Evolutionary conservation across 2,329 filamentous ascomycete species (phyloP).

Genomic region (Pseudogymnoascus sp.): DNA sequence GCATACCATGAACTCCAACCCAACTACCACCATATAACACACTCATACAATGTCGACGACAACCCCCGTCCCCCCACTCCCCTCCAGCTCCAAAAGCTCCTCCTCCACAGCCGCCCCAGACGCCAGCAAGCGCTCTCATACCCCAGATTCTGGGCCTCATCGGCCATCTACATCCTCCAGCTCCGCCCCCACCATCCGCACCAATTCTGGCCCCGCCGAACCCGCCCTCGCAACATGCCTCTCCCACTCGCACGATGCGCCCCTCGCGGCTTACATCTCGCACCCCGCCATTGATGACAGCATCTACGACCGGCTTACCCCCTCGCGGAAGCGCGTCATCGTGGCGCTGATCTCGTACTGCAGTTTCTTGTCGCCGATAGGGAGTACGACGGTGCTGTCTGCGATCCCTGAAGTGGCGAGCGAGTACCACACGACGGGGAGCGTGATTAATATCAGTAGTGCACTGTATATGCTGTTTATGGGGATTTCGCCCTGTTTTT

Average conservation of each 20-base stretch:
- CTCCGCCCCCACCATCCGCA: neutral
- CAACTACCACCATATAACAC: neutral
- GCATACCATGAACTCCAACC: neutral
- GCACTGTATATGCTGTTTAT: conserved; percentile 68
- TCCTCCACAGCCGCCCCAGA: neutral
- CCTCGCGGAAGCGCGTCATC: conserved; percentile 55
- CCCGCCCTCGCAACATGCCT: neutral
- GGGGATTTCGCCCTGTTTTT: conserved; percentile 61
- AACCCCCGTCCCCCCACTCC: neutral
- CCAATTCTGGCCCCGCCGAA: neutral
- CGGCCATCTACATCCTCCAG: neutral
- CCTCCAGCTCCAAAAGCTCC: neutral
- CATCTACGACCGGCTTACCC: conserved; percentile 58
- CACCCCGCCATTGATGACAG: conserved; percentile 36
- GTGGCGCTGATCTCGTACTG: conserved; percentile 64
- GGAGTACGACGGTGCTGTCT: conserved; percentile 63
- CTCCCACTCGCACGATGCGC: neutral
- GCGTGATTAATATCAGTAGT: conserved; percentile 66
- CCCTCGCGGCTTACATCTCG: conserved; percentile 22
- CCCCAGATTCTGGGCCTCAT: neutral
- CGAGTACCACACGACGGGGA: conserved; percentile 56
- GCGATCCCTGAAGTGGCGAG: conserved; percentile 66
- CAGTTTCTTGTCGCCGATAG: conserved; percentile 67
- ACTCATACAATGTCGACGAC: neutral
- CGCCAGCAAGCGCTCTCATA: neutral